Percentiles rank a stretch among this genome's conserved stretches.
Evolutionary conservation across 2,329 filamentous ascomycete species (phyloP).

Genomic region (Penicillium sp.): DNA sequence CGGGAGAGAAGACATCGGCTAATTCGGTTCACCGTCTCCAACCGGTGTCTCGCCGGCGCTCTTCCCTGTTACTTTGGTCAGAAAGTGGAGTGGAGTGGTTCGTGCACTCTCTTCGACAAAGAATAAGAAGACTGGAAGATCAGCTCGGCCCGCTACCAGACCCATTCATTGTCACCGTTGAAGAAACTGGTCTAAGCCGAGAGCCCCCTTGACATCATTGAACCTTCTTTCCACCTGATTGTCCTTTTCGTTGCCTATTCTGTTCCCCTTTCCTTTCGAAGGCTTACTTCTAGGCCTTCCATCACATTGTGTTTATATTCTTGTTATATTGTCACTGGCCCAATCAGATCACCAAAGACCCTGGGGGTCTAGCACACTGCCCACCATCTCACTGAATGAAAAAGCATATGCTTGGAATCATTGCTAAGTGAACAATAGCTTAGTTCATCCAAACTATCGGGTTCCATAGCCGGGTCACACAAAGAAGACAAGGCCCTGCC

Average conservation of each 20-base stretch:
- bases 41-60: background rate
- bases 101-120: background rate
- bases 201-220: background rate
- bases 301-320: background rate
- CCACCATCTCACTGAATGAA: background rate
- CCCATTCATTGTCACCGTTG: background rate
- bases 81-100: background rate
- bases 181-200: background rate
- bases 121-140: background rate
- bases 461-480: constrained; percentile 7
- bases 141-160: background rate
- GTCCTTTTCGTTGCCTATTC: background rate
- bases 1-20: background rate
- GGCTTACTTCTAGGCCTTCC: background rate
- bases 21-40: background rate
- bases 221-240: background rate
- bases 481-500: background rate
- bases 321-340: background rate
- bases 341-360: background rate
- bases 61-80: background rate
- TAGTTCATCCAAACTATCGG: constrained; percentile 13
- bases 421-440: constrained; percentile 7
- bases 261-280: background rate
- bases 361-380: background rate
- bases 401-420: background rate